Evolutionary conservation across 1,139 yeast genomes (phyloP), one percentile per base, ranked within the genome.

Genomic region (Yamadazyma siamensis): DNA sequence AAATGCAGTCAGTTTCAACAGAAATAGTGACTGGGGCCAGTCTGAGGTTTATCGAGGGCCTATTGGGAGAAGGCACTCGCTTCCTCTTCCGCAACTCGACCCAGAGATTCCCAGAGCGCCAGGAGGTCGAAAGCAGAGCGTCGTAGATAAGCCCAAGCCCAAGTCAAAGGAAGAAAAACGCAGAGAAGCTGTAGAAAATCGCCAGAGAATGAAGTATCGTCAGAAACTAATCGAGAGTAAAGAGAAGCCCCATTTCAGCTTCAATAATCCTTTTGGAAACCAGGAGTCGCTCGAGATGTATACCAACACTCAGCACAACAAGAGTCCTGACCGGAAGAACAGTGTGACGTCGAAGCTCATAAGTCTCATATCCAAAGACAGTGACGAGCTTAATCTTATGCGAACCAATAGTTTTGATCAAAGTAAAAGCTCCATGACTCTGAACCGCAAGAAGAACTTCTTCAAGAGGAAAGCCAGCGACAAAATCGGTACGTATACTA

Each of bases 401-500:
- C 40, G 41, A 29, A 44, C 48, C 2, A 37, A 24, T 27, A 52
- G 59, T 34, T 66, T 42, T 42, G 74, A 67, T 38, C 71, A 64
- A 38, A 65, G 73, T 3, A 56, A 62, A 44, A 56, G 66, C 39
- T 43, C 42, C 27, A 49, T 61, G 58, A 62, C 71, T 9, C 25
- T 23, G 2, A 31, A 31, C 2, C 43, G 66, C 19, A 44, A 43
- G 32, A 37, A 29, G 26, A 26, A 31, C 10, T 27, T 39, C 7
- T 44, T 41, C 17, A 32, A 27, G 18, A 44, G 41, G 25, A 25
- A 47, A 20, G 32, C 25, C 21, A 41, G 46, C 23, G 46, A 43
- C 15, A 44, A 54, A 36, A 49, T 61, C 23, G 65, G 73, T 66
- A 66, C 45, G 73, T 66, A 64, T 56, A 13, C 6, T 8, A n/a